Conservation (phyloP, 1,139 yeast species). For the Nadsonia commutata region DNA sequence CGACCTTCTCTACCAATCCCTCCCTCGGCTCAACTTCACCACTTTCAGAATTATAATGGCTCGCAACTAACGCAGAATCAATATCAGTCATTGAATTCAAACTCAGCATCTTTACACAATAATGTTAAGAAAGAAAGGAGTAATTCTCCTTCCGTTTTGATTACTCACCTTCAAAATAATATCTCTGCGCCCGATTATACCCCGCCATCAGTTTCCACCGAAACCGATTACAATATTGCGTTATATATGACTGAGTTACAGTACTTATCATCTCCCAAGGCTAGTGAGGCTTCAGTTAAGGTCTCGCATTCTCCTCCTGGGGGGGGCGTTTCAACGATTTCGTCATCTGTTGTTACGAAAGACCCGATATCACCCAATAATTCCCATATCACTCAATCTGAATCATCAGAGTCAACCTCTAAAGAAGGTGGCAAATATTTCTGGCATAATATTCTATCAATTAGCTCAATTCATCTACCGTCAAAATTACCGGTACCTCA, state of each 20-base stretch:
- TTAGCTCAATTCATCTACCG: neutral
- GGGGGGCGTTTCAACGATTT: neutral
- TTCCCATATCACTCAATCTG: neutral
- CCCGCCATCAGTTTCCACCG: slow-evolving; percentile 4
- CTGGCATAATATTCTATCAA: slow-evolving; percentile 1
- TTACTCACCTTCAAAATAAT: no score
- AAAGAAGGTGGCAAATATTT: neutral
- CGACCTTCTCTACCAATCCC: no score
- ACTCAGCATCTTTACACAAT: no score
- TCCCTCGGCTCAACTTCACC: no score
- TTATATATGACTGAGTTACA: slow-evolving; percentile 19
- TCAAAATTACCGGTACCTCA: neutral
- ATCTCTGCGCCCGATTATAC: no score
- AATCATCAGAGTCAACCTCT: slow-evolving; percentile 1
- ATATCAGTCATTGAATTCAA: no score
- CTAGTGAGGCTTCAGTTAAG: neutral
- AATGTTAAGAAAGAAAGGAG: no score
- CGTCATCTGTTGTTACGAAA: slow-evolving; percentile 1
- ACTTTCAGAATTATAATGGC: no score
- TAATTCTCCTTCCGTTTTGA: no score
- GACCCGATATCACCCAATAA: neutral
- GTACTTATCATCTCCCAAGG: slow-evolving; percentile 9
- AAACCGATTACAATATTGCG: slow-evolving; percentile 16
- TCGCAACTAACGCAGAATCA: no score
- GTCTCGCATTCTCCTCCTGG: neutral